These are phyloP conservation scores for Talaromyces sp. DNA, from an alignment of 2,329 filamentous ascomycete species.

Conservation along the genomic window DNA sequence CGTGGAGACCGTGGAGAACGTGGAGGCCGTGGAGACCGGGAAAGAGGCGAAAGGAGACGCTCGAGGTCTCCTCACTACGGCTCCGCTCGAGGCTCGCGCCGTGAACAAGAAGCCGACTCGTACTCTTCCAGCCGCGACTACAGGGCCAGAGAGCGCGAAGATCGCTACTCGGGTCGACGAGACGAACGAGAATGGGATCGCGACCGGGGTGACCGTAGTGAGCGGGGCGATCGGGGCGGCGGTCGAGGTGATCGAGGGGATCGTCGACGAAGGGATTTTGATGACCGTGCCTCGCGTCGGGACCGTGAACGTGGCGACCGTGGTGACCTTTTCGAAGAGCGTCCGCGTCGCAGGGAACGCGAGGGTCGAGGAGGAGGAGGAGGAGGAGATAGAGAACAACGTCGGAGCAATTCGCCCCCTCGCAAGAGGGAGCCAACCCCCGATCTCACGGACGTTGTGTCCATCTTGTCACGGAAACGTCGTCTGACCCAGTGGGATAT, in stretches of 20 bases:
- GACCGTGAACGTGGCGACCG: slow-evolving; percentile 48
- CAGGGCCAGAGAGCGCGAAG: slow-evolving; percentile 87
- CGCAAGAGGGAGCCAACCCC: slow-evolving; percentile 95
- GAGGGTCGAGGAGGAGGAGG: slow-evolving; percentile 25
- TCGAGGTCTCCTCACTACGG: slow-evolving; percentile 81
- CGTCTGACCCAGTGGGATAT: slow-evolving; percentile 99
- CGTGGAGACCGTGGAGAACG: slow-evolving; percentile 33
- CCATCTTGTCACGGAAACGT: slow-evolving; percentile 79
- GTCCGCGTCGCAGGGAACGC: slow-evolving; percentile 35
- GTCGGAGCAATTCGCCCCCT: slow-evolving; percentile 73
- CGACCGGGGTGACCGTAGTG: slow-evolving; percentile 52
- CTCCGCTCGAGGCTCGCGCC: slow-evolving; percentile 57
- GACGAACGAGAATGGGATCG: slow-evolving; percentile 75
- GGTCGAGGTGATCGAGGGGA: neutral
- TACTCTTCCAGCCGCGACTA: slow-evolving; percentile 93
- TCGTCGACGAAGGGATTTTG: slow-evolving; percentile 54
- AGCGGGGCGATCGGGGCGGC: too few species aligned
- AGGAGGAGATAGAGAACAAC: slow-evolving; percentile 43
- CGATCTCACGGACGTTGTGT: slow-evolving; percentile 81
- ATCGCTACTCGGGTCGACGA: slow-evolving; percentile 72
- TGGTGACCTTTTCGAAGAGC: slow-evolving; percentile 34
- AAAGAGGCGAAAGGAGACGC: slow-evolving; percentile 63
- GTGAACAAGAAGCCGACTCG: slow-evolving; percentile 69
- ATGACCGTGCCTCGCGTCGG: slow-evolving; percentile 60
- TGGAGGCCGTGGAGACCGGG: slow-evolving; percentile 34